Base-by-base conservation (phyloP, 2,329 filamentous ascomycete genomes). In the Fusarium virguliforme region DNA sequence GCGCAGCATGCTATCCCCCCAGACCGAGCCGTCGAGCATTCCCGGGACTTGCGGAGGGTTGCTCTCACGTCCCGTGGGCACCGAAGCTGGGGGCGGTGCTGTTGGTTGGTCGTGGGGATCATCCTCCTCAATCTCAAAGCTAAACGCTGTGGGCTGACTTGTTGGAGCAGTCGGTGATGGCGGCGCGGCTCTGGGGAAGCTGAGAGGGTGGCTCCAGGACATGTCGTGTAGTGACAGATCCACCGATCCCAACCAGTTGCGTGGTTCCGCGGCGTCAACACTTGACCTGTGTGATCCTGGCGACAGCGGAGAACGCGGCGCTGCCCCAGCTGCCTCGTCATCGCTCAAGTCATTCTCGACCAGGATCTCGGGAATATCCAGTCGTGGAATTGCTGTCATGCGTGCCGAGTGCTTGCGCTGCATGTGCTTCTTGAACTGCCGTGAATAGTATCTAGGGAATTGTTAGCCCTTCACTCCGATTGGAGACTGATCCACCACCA, bases 1-100 rank as follows among this genome's bases (percentile, higher is more conserved):
- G 68, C 94, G 88, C 70, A 94, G 87, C 71, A 98, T 94, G 84
- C 93, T 97, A 82, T 97, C 94, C 57, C 95, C 93, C 95, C 95
- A 98, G 15, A 93, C 91, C 18, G 94, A 96, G 76, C 95, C 93
- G 76, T 96, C 94, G 60, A 98, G 87, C 78, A 96, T 92, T 73
- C 94, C 90, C 79, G 95, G 89, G 73, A 97, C 92, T 75, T 94
- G 92, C 53, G 91, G 88, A 91, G 90, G 76, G 48, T 59, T 73
- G 34, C 90, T 94, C 63, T 95, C 91, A 85, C 79, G 92, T 26
- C 90, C 88, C 46, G 91, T 57, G 13, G 66, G 67, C 34, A 50
- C 69, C 43, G 65, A 84, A 74, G 88, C 88, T 77, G 86, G 88
- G 15, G 32, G n/a, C 40, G 60, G 13, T 30, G 53, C 54, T 15